Conservation (phyloP, 148 eudicot species). For the Bassia scoparia region DNA sequence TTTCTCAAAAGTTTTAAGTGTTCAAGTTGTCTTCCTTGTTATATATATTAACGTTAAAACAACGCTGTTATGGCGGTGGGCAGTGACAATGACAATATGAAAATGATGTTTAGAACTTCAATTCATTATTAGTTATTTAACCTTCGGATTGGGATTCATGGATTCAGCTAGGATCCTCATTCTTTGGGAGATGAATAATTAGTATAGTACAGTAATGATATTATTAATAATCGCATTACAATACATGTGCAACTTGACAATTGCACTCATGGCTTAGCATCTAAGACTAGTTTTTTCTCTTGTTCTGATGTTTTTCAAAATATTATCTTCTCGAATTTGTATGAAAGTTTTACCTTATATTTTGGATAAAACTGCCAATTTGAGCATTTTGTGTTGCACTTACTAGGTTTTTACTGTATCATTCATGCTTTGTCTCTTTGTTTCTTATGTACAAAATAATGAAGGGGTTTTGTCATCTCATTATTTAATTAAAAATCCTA, state of each 20-base stretch:
- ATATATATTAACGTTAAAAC: not conserved
- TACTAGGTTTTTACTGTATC: not conserved
- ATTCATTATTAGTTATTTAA: slow-evolving; percentile 7
- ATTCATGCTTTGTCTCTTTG: not conserved
- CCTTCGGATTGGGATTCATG: slow-evolving; percentile 4
- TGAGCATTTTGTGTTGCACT: not conserved
- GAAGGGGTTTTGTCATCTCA: not conserved
- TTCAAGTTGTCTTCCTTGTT: slow-evolving; percentile 16
- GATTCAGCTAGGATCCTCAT: slow-evolving; percentile 16
- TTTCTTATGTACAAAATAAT: not conserved
- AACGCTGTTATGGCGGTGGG: slow-evolving; percentile 13
- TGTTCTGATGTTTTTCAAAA: not conserved
- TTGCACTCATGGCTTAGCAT: not conserved
- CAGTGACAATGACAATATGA: slow-evolving; percentile 25
- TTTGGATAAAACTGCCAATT: slow-evolving; percentile 1
- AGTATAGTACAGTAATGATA: not conserved
- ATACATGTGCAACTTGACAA: slow-evolving; percentile 21
- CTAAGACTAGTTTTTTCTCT: not conserved
- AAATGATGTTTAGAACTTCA: slow-evolving; percentile 21
- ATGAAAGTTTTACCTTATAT: not conserved
- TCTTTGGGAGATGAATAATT: slow-evolving; percentile 11
- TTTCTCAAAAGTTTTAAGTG: not conserved
- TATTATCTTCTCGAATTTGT: not conserved
- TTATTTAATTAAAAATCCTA: not conserved
- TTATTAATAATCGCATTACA: not conserved